These are phyloP conservation scores for Sclerotinia sclerotiorum DNA, from an alignment of 2,329 filamentous ascomycete genomes.

Conservation along the genomic window DNA sequence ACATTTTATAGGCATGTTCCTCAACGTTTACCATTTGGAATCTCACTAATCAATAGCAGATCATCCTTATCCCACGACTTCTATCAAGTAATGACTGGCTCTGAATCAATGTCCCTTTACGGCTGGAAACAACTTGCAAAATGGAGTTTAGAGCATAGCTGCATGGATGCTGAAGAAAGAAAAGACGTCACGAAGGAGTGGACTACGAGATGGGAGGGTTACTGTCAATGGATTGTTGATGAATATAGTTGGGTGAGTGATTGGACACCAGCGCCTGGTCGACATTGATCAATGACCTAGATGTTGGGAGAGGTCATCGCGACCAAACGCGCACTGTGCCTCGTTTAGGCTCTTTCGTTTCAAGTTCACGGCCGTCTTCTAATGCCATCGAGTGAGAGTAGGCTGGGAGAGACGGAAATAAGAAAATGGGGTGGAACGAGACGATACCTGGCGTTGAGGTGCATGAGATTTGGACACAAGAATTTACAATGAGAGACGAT, in stretches of 20 bases:
- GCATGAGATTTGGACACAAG: slow-evolving; percentile 3
- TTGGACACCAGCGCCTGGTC: slow-evolving; percentile 17
- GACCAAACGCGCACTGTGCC: neutral
- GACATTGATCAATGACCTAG: slow-evolving; percentile 25
- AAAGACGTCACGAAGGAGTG: slow-evolving; percentile 48
- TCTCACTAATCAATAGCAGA: slow-evolving; percentile 44
- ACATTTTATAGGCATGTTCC: slow-evolving; percentile 64
- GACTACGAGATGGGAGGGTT: slow-evolving; percentile 56
- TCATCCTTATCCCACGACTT: slow-evolving; percentile 74
- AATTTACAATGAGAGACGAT: neutral
- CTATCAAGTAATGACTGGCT: slow-evolving; percentile 72
- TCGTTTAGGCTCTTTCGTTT: neutral
- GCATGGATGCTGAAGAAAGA: slow-evolving; percentile 49
- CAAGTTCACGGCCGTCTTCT: neutral
- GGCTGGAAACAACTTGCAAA: slow-evolving; percentile 68
- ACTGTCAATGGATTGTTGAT: slow-evolving; percentile 54
- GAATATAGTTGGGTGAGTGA: slow-evolving; percentile 38
- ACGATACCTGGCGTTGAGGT: slow-evolving; percentile 3
- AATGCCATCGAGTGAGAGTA: neutral
- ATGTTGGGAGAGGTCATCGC: too few species aligned
- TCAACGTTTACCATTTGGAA: too few species aligned
- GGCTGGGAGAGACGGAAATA: neutral
- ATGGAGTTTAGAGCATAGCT: slow-evolving; percentile 64
- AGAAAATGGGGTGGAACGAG: slow-evolving; percentile 4
- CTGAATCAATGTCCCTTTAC: slow-evolving; percentile 62